Percentiles rank a stretch among this genome's conserved stretches.
Conservation (phyloP, 805 yeast species). For the Sugiyamaella chiloensis region DNA sequence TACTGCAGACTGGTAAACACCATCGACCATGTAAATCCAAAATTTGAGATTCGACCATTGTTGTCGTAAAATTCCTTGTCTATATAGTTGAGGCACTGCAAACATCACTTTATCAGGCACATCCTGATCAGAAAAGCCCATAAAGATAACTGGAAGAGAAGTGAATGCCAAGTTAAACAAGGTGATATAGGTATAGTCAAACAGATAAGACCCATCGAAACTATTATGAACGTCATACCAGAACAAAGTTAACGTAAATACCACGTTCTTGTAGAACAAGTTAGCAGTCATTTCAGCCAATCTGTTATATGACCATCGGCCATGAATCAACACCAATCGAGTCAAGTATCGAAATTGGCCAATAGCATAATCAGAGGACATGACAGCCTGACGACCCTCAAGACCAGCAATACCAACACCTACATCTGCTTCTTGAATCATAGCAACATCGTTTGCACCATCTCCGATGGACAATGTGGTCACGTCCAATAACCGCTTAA, state of each 20-base stretch:
- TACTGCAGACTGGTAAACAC: slow-evolving; percentile 66
- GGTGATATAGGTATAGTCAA: slow-evolving; percentile 74
- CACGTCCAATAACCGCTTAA: slow-evolving; percentile 60
- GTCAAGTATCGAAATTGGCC: slow-evolving; percentile 73
- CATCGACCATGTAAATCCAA: slow-evolving; percentile 61
- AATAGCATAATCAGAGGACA: slow-evolving; percentile 80
- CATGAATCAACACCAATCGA: slow-evolving; percentile 68
- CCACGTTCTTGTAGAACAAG: slow-evolving; percentile 72
- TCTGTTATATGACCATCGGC: slow-evolving; percentile 78
- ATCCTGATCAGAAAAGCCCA: slow-evolving; percentile 76
- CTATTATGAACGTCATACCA: slow-evolving; percentile 70
- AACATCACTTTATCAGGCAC: slow-evolving; percentile 62
- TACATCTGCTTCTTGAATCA: slow-evolving; percentile 82
- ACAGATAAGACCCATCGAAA: slow-evolving; percentile 74
- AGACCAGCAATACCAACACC: slow-evolving; percentile 88
- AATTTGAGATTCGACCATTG: slow-evolving; percentile 64
- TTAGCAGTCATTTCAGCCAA: slow-evolving; percentile 76
- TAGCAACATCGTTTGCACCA: slow-evolving; percentile 84
- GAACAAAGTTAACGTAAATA: slow-evolving; percentile 68
- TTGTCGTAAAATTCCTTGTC: slow-evolving; percentile 59
- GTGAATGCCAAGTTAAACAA: slow-evolving; percentile 79
- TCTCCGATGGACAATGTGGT: slow-evolving; percentile 83
- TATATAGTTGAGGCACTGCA: slow-evolving; percentile 67
- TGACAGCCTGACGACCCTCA: slow-evolving; percentile 83
- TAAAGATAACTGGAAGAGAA: slow-evolving; percentile 69